Evolutionary conservation across 2,329 filamentous ascomycete species (phyloP).

Genomic region (Verruconis gallopava): DNA sequence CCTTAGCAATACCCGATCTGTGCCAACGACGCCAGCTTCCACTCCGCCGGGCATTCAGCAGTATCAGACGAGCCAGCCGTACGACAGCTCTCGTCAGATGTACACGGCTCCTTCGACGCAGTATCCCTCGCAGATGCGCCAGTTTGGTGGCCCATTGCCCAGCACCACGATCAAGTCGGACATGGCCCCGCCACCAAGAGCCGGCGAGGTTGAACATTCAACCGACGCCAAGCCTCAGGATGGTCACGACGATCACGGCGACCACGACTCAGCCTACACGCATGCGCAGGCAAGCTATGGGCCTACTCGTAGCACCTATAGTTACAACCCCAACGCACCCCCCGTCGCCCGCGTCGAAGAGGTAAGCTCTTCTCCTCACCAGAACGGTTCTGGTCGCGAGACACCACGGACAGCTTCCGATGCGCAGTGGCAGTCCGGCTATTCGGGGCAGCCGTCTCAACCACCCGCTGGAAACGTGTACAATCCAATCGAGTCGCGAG

Average conservation of each 20-base stretch:
- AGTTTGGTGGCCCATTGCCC: slow-evolving; percentile 51
- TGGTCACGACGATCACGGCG: slow-evolving; percentile 43
- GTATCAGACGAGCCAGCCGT: slow-evolving; percentile 59
- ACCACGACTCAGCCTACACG: slow-evolving; percentile 54
- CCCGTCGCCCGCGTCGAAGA: slow-evolving; percentile 64
- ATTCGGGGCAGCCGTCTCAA: slow-evolving; percentile 47
- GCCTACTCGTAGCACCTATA: slow-evolving; percentile 59
- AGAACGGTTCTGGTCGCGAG: slow-evolving; percentile 68
- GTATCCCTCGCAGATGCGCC: slow-evolving; percentile 57
- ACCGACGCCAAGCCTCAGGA: slow-evolving; percentile 52
- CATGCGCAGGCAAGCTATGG: slow-evolving; percentile 58
- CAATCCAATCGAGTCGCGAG: slow-evolving; percentile 73
- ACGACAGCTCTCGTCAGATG: slow-evolving; percentile 65
- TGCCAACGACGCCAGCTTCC: slow-evolving; percentile 82
- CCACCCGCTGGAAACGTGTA: slow-evolving; percentile 64
- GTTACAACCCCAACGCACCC: slow-evolving; percentile 55
- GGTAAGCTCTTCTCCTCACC: slow-evolving; percentile 73
- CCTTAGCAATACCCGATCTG: slow-evolving; percentile 66
- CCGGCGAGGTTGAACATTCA: slow-evolving; percentile 48
- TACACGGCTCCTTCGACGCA: slow-evolving; percentile 58
- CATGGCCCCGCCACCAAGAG: slow-evolving; percentile 68
- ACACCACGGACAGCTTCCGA: slow-evolving; percentile 70
- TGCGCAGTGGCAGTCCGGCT: slow-evolving; percentile 51
- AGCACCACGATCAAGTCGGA: slow-evolving; percentile 48
- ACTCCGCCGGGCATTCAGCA: slow-evolving; percentile 71